These are phyloP conservation scores for Teunomyces funiuensis DNA, from an alignment of 805 yeast genomes.

Conservation along the genomic window DNA sequence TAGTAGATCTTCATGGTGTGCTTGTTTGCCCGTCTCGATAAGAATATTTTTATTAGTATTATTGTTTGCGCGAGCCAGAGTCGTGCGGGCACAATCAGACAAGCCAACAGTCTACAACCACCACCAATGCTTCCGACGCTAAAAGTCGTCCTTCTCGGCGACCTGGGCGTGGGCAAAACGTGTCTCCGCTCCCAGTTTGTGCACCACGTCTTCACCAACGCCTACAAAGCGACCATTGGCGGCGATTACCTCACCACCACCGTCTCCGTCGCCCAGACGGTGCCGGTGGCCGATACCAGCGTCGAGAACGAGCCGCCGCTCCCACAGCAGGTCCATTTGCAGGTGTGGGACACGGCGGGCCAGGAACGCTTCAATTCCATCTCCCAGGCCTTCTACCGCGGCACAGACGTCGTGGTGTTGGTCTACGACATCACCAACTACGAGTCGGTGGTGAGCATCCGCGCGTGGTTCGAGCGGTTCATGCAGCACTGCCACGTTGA, in stretches of 20 bases:
- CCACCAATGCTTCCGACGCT: conserved; percentile 20
- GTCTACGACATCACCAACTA: conserved; percentile 56
- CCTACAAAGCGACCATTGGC: conserved; percentile 59
- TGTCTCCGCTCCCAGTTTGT: conserved; percentile 55
- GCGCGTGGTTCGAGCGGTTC: conserved; percentile 50
- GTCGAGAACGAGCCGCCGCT: conserved; percentile 7
- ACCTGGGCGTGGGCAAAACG: conserved; percentile 61
- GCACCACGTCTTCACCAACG: conserved; percentile 54
- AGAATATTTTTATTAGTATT: not conserved
- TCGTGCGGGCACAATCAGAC: no score
- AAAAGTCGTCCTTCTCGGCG: conserved; percentile 57
- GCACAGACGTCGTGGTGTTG: conserved; percentile 54
- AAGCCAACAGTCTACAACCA: no score
- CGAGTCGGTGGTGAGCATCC: conserved; percentile 47
- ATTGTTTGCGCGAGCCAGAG: no score
- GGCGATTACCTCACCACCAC: conserved; percentile 55
- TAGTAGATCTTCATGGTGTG: conserved; percentile 80
- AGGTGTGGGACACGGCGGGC: conserved; percentile 56
- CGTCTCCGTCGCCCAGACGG: conserved; percentile 13
- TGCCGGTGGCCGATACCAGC: not conserved
- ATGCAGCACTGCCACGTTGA: conserved; percentile 48
- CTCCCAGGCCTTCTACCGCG: conserved; percentile 56
- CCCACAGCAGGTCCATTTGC: conserved; percentile 38
- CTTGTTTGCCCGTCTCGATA: not conserved
- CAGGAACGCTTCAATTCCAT: conserved; percentile 50